Conservation (phyloP, 352 stramenopile genomes). For the Elongisporangium undulatum region DNA sequence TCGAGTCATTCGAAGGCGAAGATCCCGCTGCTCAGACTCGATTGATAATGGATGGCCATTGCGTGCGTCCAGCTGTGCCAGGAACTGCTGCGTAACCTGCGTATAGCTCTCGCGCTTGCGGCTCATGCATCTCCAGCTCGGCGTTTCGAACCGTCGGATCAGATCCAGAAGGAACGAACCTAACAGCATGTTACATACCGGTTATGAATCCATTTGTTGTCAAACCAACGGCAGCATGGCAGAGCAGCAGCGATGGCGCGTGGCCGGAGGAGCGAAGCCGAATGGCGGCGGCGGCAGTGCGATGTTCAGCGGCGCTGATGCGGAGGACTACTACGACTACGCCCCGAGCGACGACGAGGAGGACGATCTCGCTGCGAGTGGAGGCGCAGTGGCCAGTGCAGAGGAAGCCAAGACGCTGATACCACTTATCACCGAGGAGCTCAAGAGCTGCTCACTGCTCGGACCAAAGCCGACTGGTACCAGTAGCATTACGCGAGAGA, state of each 20-base stretch:
- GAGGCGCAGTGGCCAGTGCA: conserved; percentile 2
- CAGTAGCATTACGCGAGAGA: not conserved
- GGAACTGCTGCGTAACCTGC: not conserved
- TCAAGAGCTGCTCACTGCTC: not conserved
- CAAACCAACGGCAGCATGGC: not conserved
- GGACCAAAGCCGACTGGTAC: not conserved
- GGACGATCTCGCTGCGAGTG: conserved; percentile 13
- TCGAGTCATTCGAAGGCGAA: not conserved
- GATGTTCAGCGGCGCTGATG: conserved; percentile 11
- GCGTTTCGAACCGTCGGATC: not conserved
- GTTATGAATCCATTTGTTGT: conserved; percentile 1
- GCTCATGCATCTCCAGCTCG: not conserved
- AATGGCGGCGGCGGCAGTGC: not conserved
- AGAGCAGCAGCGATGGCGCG: conserved; percentile 1
- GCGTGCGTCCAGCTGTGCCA: not conserved
- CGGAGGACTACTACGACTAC: conserved; percentile 60
- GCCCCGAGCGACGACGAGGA: conserved; percentile 54
- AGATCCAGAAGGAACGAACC: not conserved
- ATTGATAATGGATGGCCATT: not conserved
- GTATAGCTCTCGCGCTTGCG: not conserved
- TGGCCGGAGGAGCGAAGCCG: not conserved
- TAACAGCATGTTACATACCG: not conserved
- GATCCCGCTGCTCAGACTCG: not conserved
- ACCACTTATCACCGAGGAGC: not conserved
- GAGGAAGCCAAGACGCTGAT: not conserved